These are phyloP conservation scores for Botrytis aclada DNA, from an alignment of 2,329 filamentous ascomycete genomes.

Conservation along the genomic window DNA sequence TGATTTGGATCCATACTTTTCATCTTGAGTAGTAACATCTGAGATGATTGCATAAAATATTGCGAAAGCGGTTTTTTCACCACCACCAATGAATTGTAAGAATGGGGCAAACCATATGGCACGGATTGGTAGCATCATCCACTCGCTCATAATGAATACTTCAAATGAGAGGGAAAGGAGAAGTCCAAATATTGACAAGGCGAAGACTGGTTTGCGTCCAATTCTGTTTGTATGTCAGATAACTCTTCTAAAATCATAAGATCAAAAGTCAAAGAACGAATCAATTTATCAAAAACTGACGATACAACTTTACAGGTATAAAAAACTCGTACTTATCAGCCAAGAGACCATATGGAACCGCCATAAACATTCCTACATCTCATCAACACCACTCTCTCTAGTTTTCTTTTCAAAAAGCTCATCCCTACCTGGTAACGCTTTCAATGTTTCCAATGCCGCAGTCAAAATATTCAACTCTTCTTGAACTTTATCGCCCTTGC, in stretches of 20 bases:
- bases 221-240: conserved; percentile 29
- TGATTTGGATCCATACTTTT: conserved; percentile 34
- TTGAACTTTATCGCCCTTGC: conserved; percentile 41
- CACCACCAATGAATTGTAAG: conserved; percentile 39
- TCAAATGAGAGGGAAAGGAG: conserved; percentile 34
- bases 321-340: conserved; percentile 39
- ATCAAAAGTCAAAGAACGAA: not conserved
- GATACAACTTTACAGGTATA: not conserved
- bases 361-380: conserved; percentile 33
- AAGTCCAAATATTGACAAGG: conserved; percentile 37
- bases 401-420: not conserved
- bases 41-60: conserved; percentile 40
- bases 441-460: conserved; percentile 36
- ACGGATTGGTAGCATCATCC: conserved; percentile 36
- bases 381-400: conserved; percentile 10
- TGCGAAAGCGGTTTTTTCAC: conserved; percentile 37
- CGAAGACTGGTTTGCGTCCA: conserved; percentile 40
- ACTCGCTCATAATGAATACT: conserved; percentile 39
- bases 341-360: conserved; percentile 41
- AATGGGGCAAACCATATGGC: conserved; percentile 40
- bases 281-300: not conserved
- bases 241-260: not conserved
- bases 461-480: conserved; percentile 39
- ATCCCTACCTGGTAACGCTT: conserved; percentile 36
- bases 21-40: conserved; percentile 41